These are phyloP conservation scores for Anthracocystis setariae DNA, from an alignment of 1,284 basidiomycete genomes.

Conservation along the genomic window DNA sequence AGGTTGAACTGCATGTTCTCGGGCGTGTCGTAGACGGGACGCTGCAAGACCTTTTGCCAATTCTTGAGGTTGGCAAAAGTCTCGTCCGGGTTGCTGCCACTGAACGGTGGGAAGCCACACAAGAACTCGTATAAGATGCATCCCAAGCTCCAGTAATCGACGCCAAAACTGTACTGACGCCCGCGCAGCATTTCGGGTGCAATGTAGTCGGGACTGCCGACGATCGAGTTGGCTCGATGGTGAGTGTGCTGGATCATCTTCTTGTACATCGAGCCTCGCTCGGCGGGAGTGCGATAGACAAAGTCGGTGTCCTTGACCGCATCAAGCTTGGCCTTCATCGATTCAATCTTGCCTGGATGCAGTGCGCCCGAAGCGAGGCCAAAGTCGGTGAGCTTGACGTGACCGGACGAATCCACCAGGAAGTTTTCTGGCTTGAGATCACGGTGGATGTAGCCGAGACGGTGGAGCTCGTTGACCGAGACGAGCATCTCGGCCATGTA, in stretches of 20 bases:
- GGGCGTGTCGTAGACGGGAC: conserved; percentile 93
- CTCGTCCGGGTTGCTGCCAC: conserved; percentile 92
- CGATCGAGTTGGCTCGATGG: conserved; percentile 91
- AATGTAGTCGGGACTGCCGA: conserved; percentile 94
- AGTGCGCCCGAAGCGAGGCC: conserved; percentile 95
- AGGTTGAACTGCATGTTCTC: conserved; percentile 98
- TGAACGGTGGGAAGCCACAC: conserved; percentile 91
- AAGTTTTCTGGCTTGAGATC: conserved; percentile 99
- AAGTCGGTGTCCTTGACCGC: conserved; percentile 94
- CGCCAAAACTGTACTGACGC: conserved; percentile 91
- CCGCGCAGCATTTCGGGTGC: conserved; percentile 86
- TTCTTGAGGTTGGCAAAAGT: conserved; percentile 99
- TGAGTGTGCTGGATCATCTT: conserved; percentile 90
- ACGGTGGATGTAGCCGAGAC: conserved; percentile 74
- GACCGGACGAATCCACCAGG: conserved; percentile 91
- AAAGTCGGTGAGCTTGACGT: conserved; percentile 98
- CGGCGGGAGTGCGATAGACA: conserved; percentile 89
- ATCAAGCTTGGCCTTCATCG: conserved; percentile 93
- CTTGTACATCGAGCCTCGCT: conserved; percentile 92
- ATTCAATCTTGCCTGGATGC: conserved; percentile 94
- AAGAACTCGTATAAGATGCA: conserved; percentile 97
- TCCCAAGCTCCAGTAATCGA: conserved; percentile 98
- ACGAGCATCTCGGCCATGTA: conserved; percentile 68
- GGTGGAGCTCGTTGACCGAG: conserved; percentile 65
- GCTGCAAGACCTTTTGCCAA: conserved; percentile 86